Evolutionary conservation across 208 protist genomes (phyloP), one percentile per base, ranked within the genome.

Genomic region (Acanthamoeba castellanii): DNA sequence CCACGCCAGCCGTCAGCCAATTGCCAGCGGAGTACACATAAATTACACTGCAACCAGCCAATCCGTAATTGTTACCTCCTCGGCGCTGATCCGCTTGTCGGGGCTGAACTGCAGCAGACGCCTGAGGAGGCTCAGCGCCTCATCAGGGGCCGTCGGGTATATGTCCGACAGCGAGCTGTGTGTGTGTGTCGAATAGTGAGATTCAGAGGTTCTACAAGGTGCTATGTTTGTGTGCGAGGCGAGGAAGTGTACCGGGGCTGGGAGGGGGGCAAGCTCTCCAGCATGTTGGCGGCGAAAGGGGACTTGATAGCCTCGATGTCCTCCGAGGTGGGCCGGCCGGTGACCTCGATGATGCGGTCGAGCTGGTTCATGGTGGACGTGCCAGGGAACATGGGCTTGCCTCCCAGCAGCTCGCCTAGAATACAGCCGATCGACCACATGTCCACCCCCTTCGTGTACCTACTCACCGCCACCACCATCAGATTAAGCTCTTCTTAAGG

Each of bases 381-480:
- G 64, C 97, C 96, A 8, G 97, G 95, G 82, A 96, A 98, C 93
- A 97, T 98, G 34, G 99, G 98, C 85, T 99, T 98, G 5, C 98
- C 98, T 13, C 98, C 95, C 22, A 99, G 95, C 27, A 99, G 95
- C 96, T 99, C 99, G 0, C 98, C 99, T 8, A 99, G 95, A 93
- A 99, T 99, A 97, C 99, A 99, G 4, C 99, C 99, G 6, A 99
- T 97, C 0, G 98, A 98, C 99, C 99, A 99, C 97, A 99, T 99
- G 95, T 99, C 99, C 37, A 99, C 98, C 32, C 98, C 98, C 84
- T 99, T 98, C 11, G 98, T 99, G 97, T 99, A 99, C 34, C 97
- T 97, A 59, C 97, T n/a, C 81, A 93, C 2, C 9, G 1, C 25
- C 25, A 14, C 9, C 20, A 30, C 34, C 78, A 8, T 37, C 6